Base-by-base conservation (phyloP, 2,329 filamentous ascomycete species). In the Apiospora pterosperma region DNA sequence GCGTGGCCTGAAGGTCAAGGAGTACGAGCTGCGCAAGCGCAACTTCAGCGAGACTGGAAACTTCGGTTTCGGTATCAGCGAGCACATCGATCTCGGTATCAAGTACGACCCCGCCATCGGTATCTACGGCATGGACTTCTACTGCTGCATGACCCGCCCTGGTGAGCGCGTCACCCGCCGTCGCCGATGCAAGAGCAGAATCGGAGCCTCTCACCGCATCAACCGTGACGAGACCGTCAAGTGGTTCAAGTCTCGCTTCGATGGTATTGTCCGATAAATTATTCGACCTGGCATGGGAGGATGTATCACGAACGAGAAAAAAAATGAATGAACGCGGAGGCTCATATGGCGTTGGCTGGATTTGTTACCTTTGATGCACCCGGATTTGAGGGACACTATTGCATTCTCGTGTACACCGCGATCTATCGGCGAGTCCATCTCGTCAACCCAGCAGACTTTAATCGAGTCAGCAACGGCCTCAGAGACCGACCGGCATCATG, bases 101-200 rank as follows among this genome's bases (percentile, higher is more conserved):
- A 99, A 99, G 91, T 97, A 97, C 88, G 94, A 97, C 86, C 94
- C 94, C 72, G 91, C 88, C 71, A 97, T 97, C 76, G 94, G 94
- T 90, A 97, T 97, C 83, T 97, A 97, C 88, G 94, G 96, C 82
- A 99, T 99, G 96, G 96, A 99, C 87, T 99, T 99, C 87, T 99
- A 97, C 92, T 94, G 91, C 92, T 98, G 95, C 93, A 99, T 99
- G 96, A 97, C 93, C 87, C 94, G 96, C 79, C 96, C 95, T 77
- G 96, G 96, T 86, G 94, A 97, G 89, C 94, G 96, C 81, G 93
- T 99, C 80, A 91, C 92, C 81, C 95, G 93, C 87, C 93, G 96
- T 80, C 91, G 95, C 81, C 93, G 95, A 78, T 89, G 86, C 85
- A 92, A 96, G 89, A 86, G 89, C 86, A 88, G 83, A 77, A 90